phyloP scores from a whole-genome alignment of 2,329 filamentous ascomycete species.

The Fusarium virguliforme region DNA sequence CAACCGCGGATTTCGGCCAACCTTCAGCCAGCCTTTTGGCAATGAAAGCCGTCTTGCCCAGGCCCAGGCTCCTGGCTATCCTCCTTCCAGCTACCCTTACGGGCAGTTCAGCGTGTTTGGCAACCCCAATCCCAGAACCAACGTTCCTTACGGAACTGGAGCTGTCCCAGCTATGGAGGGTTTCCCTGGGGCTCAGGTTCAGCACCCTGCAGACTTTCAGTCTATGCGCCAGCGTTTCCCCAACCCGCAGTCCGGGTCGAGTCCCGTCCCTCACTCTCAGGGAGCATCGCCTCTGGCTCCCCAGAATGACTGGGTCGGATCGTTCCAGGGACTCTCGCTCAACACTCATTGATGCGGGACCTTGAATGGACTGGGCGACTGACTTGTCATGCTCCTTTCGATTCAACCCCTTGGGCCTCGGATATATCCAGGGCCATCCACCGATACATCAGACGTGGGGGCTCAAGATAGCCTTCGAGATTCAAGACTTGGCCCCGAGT shows the following conservation, averaged over 20 bases:
- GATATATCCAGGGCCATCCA: conserved; percentile 29
- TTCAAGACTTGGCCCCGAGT: conserved; percentile 29
- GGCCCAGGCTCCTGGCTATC: conserved; percentile 57
- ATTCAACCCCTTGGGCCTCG: conserved; percentile 21
- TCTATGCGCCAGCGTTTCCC: conserved; percentile 65
- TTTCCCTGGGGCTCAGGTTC: conserved; percentile 52
- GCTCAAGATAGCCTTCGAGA: conserved; percentile 19
- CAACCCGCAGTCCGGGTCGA: conserved; percentile 58
- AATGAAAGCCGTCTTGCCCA: conserved; percentile 61
- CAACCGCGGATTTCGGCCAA: conserved; percentile 61
- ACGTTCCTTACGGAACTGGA: conserved; percentile 51
- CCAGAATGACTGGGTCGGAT: conserved; percentile 73
- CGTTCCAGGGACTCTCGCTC: conserved; percentile 81
- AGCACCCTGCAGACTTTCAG: conserved; percentile 63
- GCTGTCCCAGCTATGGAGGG: conserved; percentile 53
- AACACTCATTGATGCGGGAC: conserved; percentile 68
- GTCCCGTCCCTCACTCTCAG: conserved; percentile 56
- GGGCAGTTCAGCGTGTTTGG: conserved; percentile 54
- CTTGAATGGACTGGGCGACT: conserved; percentile 25
- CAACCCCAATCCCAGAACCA: conserved; percentile 54
- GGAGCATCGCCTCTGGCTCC: conserved; percentile 60
- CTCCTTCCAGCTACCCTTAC: conserved; percentile 58
- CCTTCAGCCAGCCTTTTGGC: conserved; percentile 61
- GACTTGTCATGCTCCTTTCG: conserved; percentile 24
- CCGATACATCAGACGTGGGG: conserved; percentile 23